These are phyloP conservation scores for Lecanicillium sp. DNA, from an alignment of 2,329 filamentous ascomycete genomes.

Conservation along the genomic window DNA sequence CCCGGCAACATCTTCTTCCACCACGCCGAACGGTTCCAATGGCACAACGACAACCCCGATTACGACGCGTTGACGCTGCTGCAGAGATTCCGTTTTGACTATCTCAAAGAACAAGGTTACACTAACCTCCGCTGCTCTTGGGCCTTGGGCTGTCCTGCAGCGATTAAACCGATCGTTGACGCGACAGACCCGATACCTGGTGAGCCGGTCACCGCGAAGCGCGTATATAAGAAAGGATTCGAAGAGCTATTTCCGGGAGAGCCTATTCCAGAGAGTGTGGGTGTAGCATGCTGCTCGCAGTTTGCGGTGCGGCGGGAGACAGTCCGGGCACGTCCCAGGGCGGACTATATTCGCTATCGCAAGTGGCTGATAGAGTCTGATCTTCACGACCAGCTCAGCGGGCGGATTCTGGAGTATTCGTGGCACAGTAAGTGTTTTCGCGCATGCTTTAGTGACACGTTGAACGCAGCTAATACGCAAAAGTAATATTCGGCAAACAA, in stretches of 20 bases:
- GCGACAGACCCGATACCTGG: constrained; percentile 23
- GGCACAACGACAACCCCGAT: constrained; percentile 45
- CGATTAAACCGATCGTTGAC: constrained; percentile 33
- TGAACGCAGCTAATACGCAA: neutral
- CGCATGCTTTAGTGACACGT: neutral
- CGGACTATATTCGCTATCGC: constrained; percentile 49
- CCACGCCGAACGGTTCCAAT: constrained; percentile 38
- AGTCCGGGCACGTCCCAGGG: constrained; percentile 36
- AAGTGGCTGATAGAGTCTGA: constrained; percentile 51
- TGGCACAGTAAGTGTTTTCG: constrained; percentile 50
- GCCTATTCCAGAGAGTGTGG: constrained; percentile 39
- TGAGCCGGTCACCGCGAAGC: constrained; percentile 26
- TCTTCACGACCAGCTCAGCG: constrained; percentile 46
- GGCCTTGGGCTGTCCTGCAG: constrained; percentile 45
- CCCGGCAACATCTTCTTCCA: constrained; percentile 37
- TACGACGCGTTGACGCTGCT: constrained; percentile 45
- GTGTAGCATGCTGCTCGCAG: constrained; percentile 55
- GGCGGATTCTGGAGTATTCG: constrained; percentile 55
- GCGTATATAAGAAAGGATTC: constrained; percentile 33
- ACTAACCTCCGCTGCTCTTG: constrained; percentile 53
- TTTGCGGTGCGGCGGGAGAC: constrained; percentile 51
- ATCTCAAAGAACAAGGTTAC: constrained; percentile 46
- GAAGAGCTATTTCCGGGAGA: constrained; percentile 30
- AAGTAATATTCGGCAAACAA: constrained; percentile 51
- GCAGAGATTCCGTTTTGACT: constrained; percentile 36